Evolutionary conservation across 1,284 basidiomycete genomes (phyloP).

Genomic region (Ustilago crameri): DNA sequence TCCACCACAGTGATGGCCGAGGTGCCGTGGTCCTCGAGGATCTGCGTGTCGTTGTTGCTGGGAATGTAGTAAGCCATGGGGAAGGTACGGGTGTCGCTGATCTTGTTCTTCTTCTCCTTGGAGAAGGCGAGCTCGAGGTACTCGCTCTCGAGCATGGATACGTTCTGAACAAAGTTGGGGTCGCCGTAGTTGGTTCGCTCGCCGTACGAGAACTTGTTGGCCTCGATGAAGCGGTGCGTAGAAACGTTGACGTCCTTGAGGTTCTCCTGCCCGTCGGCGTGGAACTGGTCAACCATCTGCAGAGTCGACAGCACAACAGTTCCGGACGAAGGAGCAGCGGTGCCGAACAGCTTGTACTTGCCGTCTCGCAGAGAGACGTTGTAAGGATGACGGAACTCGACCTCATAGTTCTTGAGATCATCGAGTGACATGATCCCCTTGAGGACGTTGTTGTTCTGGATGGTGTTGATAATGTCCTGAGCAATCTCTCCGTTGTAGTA

Average conservation of each 20-base stretch:
- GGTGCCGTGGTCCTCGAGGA: slow-evolving; percentile 68
- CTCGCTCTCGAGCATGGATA: slow-evolving; percentile 65
- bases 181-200: slow-evolving; percentile 69
- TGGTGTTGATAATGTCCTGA: slow-evolving; percentile 48
- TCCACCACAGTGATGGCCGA: slow-evolving; percentile 69
- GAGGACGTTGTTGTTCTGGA: slow-evolving; percentile 54
- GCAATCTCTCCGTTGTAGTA: slow-evolving; percentile 63
- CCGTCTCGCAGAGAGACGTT: slow-evolving; percentile 52
- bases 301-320: slow-evolving; percentile 65
- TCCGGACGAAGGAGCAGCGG: slow-evolving; percentile 65
- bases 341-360: slow-evolving; percentile 53
- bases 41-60: slow-evolving; percentile 44
- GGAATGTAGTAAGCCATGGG: slow-evolving; percentile 68
- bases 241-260: slow-evolving; percentile 51
- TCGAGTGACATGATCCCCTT: slow-evolving; percentile 61
- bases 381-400: slow-evolving; percentile 29
- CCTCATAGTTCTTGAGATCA: slow-evolving; percentile 59
- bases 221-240: slow-evolving; percentile 69
- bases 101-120: slow-evolving; percentile 60
- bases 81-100: slow-evolving; percentile 58
- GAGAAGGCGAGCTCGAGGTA: slow-evolving; percentile 64
- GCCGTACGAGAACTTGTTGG: slow-evolving; percentile 69
- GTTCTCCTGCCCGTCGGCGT: slow-evolving; percentile 29
- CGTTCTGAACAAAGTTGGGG: slow-evolving; percentile 69
- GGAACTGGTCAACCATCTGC: slow-evolving; percentile 60